Percentiles rank a stretch among this genome's conserved stretches.
These are phyloP conservation scores for Salvia sclarea DNA, from an alignment of 305 asterid species.

Conservation along the genomic window DNA sequence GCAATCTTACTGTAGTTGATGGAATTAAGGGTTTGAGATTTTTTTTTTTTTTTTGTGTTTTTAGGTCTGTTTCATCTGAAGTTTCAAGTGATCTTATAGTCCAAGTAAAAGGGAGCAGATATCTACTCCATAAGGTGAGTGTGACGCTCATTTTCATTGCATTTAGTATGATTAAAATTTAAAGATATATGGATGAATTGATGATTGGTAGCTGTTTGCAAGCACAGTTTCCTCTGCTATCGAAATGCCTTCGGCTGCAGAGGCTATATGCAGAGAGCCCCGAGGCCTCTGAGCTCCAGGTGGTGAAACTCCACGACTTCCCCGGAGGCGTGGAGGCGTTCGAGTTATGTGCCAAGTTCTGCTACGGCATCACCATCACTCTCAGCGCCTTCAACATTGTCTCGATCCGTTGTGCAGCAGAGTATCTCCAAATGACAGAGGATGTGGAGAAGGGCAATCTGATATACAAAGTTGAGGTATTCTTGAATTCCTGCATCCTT, in stretches of 20 bases:
- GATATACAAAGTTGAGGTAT: conserved; percentile 47
- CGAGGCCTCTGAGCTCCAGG: conserved; percentile 33
- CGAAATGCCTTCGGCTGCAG: conserved; percentile 51
- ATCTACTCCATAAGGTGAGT: conserved; percentile 78
- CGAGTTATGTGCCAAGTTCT: conserved; percentile 59
- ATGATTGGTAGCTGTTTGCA: background rate
- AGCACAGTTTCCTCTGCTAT: conserved; percentile 57
- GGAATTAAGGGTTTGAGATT: background rate
- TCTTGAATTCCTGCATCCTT: conserved; percentile 56
- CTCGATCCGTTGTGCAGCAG: conserved; percentile 49
- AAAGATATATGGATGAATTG: conserved; percentile 7
- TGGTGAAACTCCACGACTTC: conserved; percentile 50
- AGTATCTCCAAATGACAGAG: conserved; percentile 60
- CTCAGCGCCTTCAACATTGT: conserved; percentile 62
- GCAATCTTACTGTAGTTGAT: conserved; percentile 9
- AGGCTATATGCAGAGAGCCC: conserved; percentile 42
- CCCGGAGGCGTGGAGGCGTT: conserved; percentile 56
- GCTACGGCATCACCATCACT: conserved; percentile 60
- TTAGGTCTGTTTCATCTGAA: conserved; percentile 73
- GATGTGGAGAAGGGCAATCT: conserved; percentile 53
- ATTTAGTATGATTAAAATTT: conserved; percentile 30
- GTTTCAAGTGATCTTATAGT: conserved; percentile 72
- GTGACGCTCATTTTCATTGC: conserved; percentile 40
- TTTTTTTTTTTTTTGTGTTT: conserved; percentile 24
- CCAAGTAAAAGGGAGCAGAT: conserved; percentile 70